A percentile compares a stretch with the other conserved stretches of the same genome.
These are phyloP conservation scores for Trypanosoma conorhini DNA, from an alignment of 208 protist genomes.

Conservation along the genomic window DNA sequence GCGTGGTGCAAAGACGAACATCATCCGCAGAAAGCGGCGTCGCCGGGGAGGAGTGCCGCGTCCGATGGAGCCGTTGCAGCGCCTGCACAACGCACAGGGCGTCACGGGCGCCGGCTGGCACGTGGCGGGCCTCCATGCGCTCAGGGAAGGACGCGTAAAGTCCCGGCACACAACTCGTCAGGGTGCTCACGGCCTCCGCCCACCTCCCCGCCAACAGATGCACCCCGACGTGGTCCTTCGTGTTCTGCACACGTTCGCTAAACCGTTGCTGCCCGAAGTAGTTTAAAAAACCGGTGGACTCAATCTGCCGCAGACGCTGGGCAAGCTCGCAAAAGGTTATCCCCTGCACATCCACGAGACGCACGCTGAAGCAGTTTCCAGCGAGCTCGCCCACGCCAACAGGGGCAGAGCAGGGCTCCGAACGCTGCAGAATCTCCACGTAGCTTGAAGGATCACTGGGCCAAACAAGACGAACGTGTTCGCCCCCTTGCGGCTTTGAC, in stretches of 20 bases:
- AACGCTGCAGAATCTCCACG: constrained; percentile 15
- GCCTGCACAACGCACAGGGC: constrained; percentile 65
- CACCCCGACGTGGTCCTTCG: constrained; percentile 72
- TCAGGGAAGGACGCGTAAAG: constrained; percentile 67
- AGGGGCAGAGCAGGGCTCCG: constrained; percentile 9
- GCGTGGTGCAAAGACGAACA: constrained; percentile 18
- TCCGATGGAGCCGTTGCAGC: constrained; percentile 56
- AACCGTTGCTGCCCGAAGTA: constrained; percentile 97
- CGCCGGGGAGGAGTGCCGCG: constrained; percentile 29
- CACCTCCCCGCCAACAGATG: constrained; percentile 64
- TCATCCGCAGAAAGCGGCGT: constrained; percentile 8
- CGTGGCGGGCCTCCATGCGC: constrained; percentile 58
- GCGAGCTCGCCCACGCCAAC: constrained; percentile 47
- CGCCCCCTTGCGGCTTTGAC: constrained; percentile 5
- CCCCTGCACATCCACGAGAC: constrained; percentile 36
- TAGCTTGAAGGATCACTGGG: constrained; percentile 21
- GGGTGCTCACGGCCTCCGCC: constrained; percentile 48
- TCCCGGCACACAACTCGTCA: constrained; percentile 8
- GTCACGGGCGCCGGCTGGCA: constrained; percentile 50
- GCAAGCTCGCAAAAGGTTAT: constrained; percentile 21
- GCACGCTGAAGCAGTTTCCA: constrained; percentile 30
- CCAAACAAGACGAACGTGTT: constrained; percentile 3
- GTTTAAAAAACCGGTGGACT: constrained; percentile 89
- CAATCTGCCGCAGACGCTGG: constrained; percentile 36
- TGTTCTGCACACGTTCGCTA: constrained; percentile 46